These are phyloP conservation scores for Hanseniaspora valbyensis DNA, from an alignment of 805 yeast genomes.

Conservation along the genomic window DNA sequence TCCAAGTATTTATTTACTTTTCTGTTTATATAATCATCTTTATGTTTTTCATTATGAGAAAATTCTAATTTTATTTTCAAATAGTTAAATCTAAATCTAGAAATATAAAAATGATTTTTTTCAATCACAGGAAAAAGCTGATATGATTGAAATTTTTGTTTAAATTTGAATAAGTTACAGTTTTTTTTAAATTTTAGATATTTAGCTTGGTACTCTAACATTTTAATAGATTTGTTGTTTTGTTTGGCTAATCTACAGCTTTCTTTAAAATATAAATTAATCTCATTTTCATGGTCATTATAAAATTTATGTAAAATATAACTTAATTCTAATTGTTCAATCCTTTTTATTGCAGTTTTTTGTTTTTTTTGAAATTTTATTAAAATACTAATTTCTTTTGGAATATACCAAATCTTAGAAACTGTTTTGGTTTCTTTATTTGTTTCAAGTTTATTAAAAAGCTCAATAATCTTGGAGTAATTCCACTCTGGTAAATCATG, in stretches of 20 bases:
- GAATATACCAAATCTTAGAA: slow-evolving; percentile 53
- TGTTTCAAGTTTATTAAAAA: slow-evolving; percentile 22
- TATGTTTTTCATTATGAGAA: not conserved
- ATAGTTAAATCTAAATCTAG: not conserved
- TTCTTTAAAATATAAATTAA: not conserved
- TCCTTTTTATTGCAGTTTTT: slow-evolving; percentile 22
- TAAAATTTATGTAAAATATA: slow-evolving; percentile 25
- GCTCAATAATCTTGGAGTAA: slow-evolving; percentile 20
- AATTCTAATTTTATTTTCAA: not conserved
- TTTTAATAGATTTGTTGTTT: not conserved
- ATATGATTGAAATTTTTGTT: not conserved
- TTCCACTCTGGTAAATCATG: slow-evolving; percentile 14
- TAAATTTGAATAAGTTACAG: not conserved
- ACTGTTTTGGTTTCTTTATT: slow-evolving; percentile 31
- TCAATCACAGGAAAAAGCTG: not conserved
- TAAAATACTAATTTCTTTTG: slow-evolving; percentile 33
- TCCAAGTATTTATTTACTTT: not conserved
- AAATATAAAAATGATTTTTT: not conserved
- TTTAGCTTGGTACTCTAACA: not conserved
- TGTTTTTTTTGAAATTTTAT: slow-evolving; percentile 28
- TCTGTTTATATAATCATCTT: not conserved
- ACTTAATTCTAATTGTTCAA: slow-evolving; percentile 35
- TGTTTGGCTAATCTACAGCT: not conserved
- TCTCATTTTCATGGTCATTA: not conserved
- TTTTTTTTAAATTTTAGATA: not conserved